Evolutionary conservation across 129 eudicot species (phyloP).

Genomic region (Ambrosia artemisiifolia): DNA sequence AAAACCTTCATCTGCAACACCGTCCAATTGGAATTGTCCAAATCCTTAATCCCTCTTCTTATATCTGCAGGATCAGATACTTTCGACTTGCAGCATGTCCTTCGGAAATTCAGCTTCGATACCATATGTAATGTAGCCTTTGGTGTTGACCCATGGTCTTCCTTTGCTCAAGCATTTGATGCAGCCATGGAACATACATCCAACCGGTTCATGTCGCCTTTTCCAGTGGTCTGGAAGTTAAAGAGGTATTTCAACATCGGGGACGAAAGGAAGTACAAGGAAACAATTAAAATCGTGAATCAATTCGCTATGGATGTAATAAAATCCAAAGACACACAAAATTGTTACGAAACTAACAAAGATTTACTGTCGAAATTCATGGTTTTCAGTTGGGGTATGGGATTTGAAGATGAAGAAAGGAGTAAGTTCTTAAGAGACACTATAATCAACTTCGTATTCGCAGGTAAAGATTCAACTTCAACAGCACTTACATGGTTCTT

Average conservation of each 20-base stretch:
- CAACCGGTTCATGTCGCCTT: slow-evolving; percentile 37
- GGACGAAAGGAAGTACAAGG: slow-evolving; percentile 39
- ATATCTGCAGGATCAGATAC: slow-evolving; percentile 14
- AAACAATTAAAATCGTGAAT: slow-evolving; percentile 41
- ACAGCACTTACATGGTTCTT: slow-evolving; percentile 60
- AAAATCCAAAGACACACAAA: slow-evolving; percentile 32
- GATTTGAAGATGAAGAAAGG: slow-evolving; percentile 35
- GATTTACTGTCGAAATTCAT: slow-evolving; percentile 53
- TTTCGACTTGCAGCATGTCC: slow-evolving; percentile 48
- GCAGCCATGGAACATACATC: slow-evolving; percentile 36
- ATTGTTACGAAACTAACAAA: neutral
- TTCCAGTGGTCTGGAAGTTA: slow-evolving; percentile 47
- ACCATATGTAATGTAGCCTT: slow-evolving; percentile 51
- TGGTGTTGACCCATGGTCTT: slow-evolving; percentile 34
- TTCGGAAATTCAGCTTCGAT: slow-evolving; percentile 41
- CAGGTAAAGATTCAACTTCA: slow-evolving; percentile 54
- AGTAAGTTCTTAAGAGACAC: slow-evolving; percentile 48
- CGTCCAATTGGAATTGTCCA: slow-evolving; percentile 24
- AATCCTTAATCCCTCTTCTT: slow-evolving; percentile 40
- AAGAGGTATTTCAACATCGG: slow-evolving; percentile 49
- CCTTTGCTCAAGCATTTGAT: slow-evolving; percentile 46
- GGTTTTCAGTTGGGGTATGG: slow-evolving; percentile 27
- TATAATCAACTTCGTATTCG: slow-evolving; percentile 43
- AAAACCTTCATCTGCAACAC: slow-evolving; percentile 34
- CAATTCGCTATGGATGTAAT: slow-evolving; percentile 42